Percentiles rank a stretch among this genome's conserved stretches.
These are phyloP conservation scores for Lepidium didymum DNA, from an alignment of 345 rosid genomes.

Conservation along the genomic window DNA sequence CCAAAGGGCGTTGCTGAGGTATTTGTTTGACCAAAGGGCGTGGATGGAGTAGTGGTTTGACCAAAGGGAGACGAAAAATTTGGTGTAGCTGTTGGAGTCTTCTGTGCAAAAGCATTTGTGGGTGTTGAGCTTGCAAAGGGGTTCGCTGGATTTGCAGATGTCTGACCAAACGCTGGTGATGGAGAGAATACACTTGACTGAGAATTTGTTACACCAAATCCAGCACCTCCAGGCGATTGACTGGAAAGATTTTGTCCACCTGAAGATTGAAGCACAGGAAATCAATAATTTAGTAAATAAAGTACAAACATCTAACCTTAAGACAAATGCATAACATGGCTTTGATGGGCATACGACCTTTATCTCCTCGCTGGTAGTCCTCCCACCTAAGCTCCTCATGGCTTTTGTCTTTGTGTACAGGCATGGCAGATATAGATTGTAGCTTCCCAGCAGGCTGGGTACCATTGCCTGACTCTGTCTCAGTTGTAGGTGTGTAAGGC, in stretches of 20 bases:
- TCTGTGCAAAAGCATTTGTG: constrained; percentile 47
- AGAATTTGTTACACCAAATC: constrained; percentile 39
- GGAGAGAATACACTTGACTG: constrained; percentile 48
- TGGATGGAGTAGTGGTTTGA: constrained; percentile 16
- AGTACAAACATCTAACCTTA: background rate
- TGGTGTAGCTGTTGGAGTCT: constrained; percentile 37
- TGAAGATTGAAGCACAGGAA: constrained; percentile 27
- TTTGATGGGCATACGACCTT: constrained; percentile 42
- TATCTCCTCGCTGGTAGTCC: constrained; percentile 93
- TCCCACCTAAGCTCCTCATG: constrained; percentile 97
- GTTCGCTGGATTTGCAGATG: constrained; percentile 50
- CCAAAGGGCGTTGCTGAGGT: constrained; percentile 14
- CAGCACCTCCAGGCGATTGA: constrained; percentile 50
- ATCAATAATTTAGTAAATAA: background rate
- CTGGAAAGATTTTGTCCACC: constrained; percentile 68
- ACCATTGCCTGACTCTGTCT: constrained; percentile 44
- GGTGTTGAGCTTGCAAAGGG: constrained; percentile 39
- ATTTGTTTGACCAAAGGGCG: constrained; percentile 24
- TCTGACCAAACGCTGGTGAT: constrained; percentile 38
- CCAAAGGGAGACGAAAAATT: constrained; percentile 30
- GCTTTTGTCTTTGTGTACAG: constrained; percentile 59
- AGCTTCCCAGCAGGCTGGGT: constrained; percentile 60
- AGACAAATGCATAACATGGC: background rate
- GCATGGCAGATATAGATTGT: constrained; percentile 85
- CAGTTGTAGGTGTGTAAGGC: constrained; percentile 57